Conservation (phyloP, 2,329 filamentous ascomycete genomes). For the Alternaria sp. region DNA sequence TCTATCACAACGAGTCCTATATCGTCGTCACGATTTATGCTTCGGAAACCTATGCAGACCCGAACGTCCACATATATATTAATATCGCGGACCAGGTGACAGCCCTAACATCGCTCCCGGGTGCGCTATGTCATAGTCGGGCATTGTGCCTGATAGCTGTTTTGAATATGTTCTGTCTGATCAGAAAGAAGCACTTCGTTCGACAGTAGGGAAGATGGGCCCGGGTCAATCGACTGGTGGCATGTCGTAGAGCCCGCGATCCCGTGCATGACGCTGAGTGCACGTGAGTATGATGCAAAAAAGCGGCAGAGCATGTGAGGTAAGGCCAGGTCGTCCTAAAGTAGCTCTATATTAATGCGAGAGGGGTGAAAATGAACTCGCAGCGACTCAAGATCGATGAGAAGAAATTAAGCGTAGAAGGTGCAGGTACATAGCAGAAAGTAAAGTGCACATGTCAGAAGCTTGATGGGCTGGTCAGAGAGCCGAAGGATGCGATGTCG, state of each 20-base stretch:
- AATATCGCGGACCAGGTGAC: not conserved
- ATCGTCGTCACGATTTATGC: not conserved
- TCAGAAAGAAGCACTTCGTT: not conserved
- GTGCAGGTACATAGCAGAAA: not conserved
- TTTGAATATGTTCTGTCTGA: not conserved
- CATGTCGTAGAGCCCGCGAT: not conserved
- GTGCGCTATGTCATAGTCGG: not conserved
- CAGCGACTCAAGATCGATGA: not conserved
- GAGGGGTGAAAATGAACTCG: not conserved
- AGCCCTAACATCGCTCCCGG: not conserved
- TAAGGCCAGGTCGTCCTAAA: constrained; percentile 9
- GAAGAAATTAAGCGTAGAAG: not conserved
- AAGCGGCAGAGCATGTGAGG: constrained; percentile 1
- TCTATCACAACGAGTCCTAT: not conserved
- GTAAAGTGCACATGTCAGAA: not conserved
- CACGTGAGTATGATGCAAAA: not conserved
- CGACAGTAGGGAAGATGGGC: not conserved
- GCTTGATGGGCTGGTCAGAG: constrained; percentile 6
- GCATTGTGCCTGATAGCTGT: not conserved
- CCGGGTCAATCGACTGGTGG: not conserved
- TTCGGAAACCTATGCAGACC: not conserved
- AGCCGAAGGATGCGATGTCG: constrained; percentile 12
- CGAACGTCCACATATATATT: not conserved
- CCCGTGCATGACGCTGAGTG: not conserved
- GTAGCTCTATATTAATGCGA: constrained; percentile 30